A percentile compares a stretch with the other conserved stretches of the same genome.
Evolutionary conservation across 179 eudicot genomes (phyloP).

Genomic region (Camellia oleifera): DNA sequence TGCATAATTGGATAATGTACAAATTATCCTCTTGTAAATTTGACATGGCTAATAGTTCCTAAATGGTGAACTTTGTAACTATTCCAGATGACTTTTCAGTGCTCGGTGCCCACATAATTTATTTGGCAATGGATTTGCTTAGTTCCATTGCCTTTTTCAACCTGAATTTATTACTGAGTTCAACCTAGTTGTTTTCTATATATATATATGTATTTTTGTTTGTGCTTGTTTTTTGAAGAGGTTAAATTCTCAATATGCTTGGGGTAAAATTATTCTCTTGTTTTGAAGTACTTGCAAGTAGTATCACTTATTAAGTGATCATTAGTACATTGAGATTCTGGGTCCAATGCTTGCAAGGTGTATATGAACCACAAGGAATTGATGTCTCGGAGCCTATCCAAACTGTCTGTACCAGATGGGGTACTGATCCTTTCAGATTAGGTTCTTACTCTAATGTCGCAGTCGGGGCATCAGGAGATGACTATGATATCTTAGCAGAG

Average conservation of each 20-base stretch:
- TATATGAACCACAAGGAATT: conserved; percentile 90
- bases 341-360: conserved; percentile 52
- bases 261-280: background rate
- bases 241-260: background rate
- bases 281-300: background rate
- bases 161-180: background rate
- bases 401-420: conserved; percentile 99
- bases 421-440: conserved; percentile 84
- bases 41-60: background rate
- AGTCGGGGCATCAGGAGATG: conserved; percentile 99
- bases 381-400: conserved; percentile 92
- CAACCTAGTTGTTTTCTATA: background rate
- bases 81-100: background rate
- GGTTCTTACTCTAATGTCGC: conserved; percentile 99
- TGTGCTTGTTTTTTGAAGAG: background rate
- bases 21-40: background rate
- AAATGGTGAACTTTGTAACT: background rate
- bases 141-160: background rate
- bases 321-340: conserved; percentile 8
- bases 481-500: conserved; percentile 97
- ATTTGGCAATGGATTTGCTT: background rate
- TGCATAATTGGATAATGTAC: background rate
- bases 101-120: background rate
- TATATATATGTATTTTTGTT: background rate
- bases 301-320: background rate